phyloP scores from a whole-genome alignment of 2,329 filamentous ascomycete species.

The Meredithiella fracta region DNA sequence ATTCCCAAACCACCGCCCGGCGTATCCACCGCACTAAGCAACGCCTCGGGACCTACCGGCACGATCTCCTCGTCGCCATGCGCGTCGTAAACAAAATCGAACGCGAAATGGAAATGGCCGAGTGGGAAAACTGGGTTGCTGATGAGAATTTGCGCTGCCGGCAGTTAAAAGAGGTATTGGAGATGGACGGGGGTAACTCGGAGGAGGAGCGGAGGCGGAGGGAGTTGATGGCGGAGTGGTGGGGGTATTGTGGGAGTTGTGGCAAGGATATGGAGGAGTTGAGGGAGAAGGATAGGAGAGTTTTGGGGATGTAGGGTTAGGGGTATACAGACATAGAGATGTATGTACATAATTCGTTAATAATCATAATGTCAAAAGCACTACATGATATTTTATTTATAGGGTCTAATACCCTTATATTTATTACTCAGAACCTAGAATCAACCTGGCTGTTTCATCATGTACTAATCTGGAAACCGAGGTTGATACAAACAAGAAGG shows the following conservation, averaged over 20 bases:
- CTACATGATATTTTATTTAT: no score
- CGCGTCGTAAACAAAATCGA: conserved; percentile 81
- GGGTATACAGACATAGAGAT: no score
- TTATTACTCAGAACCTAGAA: no score
- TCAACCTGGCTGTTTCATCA: no score
- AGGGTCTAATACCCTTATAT: no score
- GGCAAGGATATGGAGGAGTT: conserved; percentile 26
- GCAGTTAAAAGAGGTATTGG: conserved; percentile 26
- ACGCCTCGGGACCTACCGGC: conserved; percentile 65
- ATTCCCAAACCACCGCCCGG: conserved; percentile 25
- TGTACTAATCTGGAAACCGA: no score
- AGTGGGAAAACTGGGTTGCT: conserved; percentile 85
- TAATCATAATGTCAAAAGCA: no score
- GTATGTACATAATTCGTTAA: no score
- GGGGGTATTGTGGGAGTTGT: conserved; percentile 42
- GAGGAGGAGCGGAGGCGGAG: not conserved
- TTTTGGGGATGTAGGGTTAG: not conserved
- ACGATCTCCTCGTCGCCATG: conserved; percentile 82
- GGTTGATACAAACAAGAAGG: no score
- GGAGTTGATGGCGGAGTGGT: conserved; percentile 28
- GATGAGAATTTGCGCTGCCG: conserved; percentile 65
- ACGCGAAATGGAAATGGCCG: conserved; percentile 64
- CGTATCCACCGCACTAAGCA: conserved; percentile 68
- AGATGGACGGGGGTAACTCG: not conserved
- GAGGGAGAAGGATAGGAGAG: conserved; percentile 11